Percentiles rank a stretch among this genome's conserved stretches.
These are phyloP conservation scores for Agaricus blazei DNA, from an alignment of 768 basidiomycete genomes.

Conservation along the genomic window DNA sequence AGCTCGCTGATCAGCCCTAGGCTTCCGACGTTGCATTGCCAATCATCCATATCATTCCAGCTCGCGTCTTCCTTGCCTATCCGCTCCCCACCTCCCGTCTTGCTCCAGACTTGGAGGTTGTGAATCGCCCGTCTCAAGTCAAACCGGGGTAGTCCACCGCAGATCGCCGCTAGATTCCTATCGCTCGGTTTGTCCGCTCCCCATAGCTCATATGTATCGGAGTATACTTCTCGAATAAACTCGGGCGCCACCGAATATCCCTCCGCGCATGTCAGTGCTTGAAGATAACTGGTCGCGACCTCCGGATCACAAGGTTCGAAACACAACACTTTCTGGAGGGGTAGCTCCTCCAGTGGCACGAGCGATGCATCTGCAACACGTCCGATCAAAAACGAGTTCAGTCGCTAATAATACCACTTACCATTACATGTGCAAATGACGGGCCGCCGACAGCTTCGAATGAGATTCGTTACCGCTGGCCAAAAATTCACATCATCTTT, in stretches of 20 bases:
- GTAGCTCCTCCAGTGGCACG: constrained; percentile 69
- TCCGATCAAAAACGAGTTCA: constrained; percentile 5
- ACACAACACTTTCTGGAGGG: constrained; percentile 64
- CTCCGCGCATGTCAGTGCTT: constrained; percentile 54
- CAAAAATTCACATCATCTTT: constrained; percentile 85
- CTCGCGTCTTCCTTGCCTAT: neutral
- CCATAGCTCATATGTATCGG: constrained; percentile 2
- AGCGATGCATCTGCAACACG: constrained; percentile 55
- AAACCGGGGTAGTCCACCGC: constrained; percentile 7
- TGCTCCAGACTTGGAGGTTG: constrained; percentile 11
- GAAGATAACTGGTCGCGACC: constrained; percentile 64
- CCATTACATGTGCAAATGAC: constrained; percentile 96
- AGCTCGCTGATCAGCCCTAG: constrained; percentile 3
- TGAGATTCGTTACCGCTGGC: constrained; percentile 75
- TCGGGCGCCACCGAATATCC: constrained; percentile 41
- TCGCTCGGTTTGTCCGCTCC: constrained; percentile 7
- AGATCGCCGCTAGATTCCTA: constrained; percentile 2
- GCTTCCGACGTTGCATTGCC: neutral
- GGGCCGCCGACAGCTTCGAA: constrained; percentile 79
- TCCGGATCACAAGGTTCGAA: constrained; percentile 57
- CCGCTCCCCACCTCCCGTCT: constrained; percentile 1
- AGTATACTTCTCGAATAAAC: constrained; percentile 39
- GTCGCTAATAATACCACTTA: constrained; percentile 30
- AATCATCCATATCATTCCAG: neutral
- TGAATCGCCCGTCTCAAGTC: constrained; percentile 14